A percentile compares a stretch with the other conserved stretches of the same genome.
These are phyloP conservation scores for Calonectria pteridis DNA, from an alignment of 2,329 filamentous ascomycete genomes.

Conservation along the genomic window DNA sequence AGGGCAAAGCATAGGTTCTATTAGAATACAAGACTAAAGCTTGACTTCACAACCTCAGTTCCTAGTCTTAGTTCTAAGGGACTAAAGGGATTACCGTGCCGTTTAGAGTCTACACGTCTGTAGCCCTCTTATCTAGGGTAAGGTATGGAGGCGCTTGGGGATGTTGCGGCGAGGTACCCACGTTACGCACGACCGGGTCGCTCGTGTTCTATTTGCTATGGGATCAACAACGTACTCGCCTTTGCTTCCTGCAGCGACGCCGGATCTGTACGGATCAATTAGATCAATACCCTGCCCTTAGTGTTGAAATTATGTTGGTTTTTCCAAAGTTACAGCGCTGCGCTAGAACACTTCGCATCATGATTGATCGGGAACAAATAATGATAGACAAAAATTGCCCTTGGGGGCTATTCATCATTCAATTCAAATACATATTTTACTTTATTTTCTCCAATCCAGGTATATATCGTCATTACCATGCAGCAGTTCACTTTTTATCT, in stretches of 20 bases:
- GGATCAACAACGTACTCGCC: background rate
- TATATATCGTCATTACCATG: background rate
- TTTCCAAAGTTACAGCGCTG: background rate
- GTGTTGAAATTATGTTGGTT: too few relatives aligned
- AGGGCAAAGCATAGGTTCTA: too few relatives aligned
- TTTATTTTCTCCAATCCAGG: conserved; percentile 9
- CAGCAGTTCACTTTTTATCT: background rate
- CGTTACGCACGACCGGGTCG: background rate
- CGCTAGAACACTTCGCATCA: background rate
- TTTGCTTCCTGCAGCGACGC: background rate
- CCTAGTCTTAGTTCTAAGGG: too few relatives aligned
- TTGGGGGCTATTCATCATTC: background rate
- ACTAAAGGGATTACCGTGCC: too few relatives aligned
- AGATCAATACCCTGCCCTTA: background rate
- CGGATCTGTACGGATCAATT: background rate
- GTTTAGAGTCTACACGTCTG: too few relatives aligned
- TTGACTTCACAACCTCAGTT: too few relatives aligned
- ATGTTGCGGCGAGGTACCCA: too few relatives aligned
- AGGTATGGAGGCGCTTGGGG: too few relatives aligned
- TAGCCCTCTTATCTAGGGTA: too few relatives aligned
- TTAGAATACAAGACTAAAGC: too few relatives aligned
- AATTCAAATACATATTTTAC: conserved; percentile 14
- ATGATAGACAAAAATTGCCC: background rate
- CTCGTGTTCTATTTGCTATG: background rate
- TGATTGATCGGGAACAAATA: background rate